Percentiles rank a stretch among this genome's conserved stretches.
Conservation (phyloP, 2,329 filamentous ascomycete species). For the Ascochyta rabiei region DNA sequence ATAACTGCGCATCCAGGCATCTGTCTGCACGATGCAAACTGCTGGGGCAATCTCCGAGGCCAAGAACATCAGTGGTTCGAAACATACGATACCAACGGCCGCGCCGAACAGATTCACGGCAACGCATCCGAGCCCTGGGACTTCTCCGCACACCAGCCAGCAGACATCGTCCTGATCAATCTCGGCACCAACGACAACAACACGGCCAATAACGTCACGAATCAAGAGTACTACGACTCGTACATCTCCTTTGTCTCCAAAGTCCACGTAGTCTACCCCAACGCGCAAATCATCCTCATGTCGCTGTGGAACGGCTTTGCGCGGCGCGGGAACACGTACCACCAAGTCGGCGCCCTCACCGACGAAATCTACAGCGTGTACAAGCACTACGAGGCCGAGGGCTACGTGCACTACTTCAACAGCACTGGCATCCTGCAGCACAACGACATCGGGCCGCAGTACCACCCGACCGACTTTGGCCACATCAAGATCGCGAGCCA, state of each 20-base stretch:
- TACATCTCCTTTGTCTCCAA: no score
- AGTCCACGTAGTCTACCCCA: conserved; percentile 42
- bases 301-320: conserved; percentile 63
- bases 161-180: conserved; percentile 54
- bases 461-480: conserved; percentile 66
- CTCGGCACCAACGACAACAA: conserved; percentile 49
- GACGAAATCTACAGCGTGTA: conserved; percentile 59
- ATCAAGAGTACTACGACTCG: no score
- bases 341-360: conserved; percentile 55
- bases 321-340: conserved; percentile 58
- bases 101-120: conserved; percentile 53
- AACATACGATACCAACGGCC: conserved; percentile 60
- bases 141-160: conserved; percentile 40
- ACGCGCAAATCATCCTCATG: conserved; percentile 52
- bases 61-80: conserved; percentile 63
- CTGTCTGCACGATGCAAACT: conserved; percentile 61
- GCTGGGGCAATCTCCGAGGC: conserved; percentile 52
- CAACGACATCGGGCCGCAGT: conserved; percentile 64
- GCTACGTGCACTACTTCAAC: conserved; percentile 67
- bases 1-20: conserved; percentile 66
- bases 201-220: no score
- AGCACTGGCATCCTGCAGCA: conserved; percentile 66
- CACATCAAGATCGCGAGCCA: conserved; percentile 67
- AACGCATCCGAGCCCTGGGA: conserved; percentile 43
- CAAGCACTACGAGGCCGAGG: conserved; percentile 57